These are phyloP conservation scores for Phytophthora cactorum DNA, from an alignment of 352 stramenopile species.

Conservation along the genomic window DNA sequence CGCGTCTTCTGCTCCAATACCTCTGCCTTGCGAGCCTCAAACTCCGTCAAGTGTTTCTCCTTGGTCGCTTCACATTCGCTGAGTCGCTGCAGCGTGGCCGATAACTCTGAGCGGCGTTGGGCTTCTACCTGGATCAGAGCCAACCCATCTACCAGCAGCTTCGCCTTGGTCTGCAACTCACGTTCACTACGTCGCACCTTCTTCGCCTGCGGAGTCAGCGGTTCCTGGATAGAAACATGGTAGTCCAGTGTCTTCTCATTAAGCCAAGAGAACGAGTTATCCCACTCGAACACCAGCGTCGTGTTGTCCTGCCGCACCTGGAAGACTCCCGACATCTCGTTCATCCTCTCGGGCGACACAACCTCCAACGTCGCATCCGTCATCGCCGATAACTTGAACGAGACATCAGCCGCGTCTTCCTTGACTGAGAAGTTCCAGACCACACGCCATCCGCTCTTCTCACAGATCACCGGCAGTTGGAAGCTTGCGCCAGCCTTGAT, in stretches of 20 bases:
- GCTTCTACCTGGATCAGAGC: constrained; percentile 44
- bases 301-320: constrained; percentile 44
- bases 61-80: constrained; percentile 44
- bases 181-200: constrained; percentile 42
- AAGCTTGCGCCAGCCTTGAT: constrained; percentile 82
- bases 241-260: constrained; percentile 89
- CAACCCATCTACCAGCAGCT: constrained; percentile 40
- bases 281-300: constrained; percentile 75
- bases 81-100: constrained; percentile 43
- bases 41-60: constrained; percentile 38
- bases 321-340: constrained; percentile 58
- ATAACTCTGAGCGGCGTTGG: constrained; percentile 42
- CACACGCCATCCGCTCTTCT: constrained; percentile 63
- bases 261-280: constrained; percentile 87
- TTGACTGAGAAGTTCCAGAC: constrained; percentile 84
- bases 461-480: constrained; percentile 73
- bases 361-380: constrained; percentile 30
- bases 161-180: constrained; percentile 25
- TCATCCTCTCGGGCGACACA: constrained; percentile 57
- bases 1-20: constrained; percentile 44
- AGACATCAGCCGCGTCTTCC: constrained; percentile 69
- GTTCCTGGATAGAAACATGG: constrained; percentile 78
- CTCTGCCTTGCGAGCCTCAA: constrained; percentile 37
- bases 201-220: constrained; percentile 46
- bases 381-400: constrained; percentile 49